Evolutionary conservation across 1,139 yeast genomes (phyloP).

Genomic region (Arxiozyma heterogenica): DNA sequence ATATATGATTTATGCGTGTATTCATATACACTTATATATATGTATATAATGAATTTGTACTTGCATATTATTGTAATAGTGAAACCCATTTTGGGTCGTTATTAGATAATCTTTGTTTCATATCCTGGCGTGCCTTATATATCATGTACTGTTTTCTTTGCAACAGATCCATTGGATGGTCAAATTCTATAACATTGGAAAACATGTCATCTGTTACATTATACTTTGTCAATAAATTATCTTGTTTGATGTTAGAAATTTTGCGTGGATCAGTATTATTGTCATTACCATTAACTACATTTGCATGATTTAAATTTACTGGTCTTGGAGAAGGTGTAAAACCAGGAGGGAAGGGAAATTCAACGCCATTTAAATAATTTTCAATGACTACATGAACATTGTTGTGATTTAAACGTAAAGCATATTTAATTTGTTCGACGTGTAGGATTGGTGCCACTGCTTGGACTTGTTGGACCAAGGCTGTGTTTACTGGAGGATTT

Average conservation of each 20-base stretch:
- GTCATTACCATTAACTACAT: neutral
- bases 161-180: conserved; percentile 3
- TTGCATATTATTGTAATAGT: conserved; percentile 5
- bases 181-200: conserved; percentile 19
- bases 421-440: conserved; percentile 57
- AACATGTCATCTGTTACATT: conserved; percentile 18
- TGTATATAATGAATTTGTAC: too few species aligned
- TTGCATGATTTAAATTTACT: neutral
- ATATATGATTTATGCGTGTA: neutral
- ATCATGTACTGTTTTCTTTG: conserved; percentile 26
- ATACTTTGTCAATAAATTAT: conserved; percentile 24
- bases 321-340: neutral
- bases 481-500: neutral
- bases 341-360: conserved; percentile 59
- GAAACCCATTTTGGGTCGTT: conserved; percentile 14
- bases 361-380: conserved; percentile 52
- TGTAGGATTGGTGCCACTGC: conserved; percentile 70
- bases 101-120: conserved; percentile 19
- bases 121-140: conserved; percentile 28
- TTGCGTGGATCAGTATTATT: conserved; percentile 21
- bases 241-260: conserved; percentile 25
- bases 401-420: conserved; percentile 52
- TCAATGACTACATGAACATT: conserved; percentile 76
- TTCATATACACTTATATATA: neutral
- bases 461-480: conserved; percentile 62